Conservation (phyloP, 495 filamentous ascomycete genomes). For the Annulohypoxylon stygium region DNA sequence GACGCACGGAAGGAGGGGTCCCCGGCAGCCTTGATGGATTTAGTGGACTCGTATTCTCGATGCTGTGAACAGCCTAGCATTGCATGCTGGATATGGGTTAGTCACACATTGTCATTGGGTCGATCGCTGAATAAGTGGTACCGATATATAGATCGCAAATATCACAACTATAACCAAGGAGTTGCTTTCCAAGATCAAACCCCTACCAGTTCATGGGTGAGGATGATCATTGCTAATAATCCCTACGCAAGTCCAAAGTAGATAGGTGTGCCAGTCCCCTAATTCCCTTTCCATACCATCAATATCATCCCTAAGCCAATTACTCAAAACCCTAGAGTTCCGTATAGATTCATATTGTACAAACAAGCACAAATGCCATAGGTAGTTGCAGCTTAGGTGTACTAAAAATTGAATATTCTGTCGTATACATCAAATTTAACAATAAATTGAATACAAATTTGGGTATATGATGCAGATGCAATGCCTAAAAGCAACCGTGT, state of each 20-base stretch:
- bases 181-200: background rate
- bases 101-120: slow-evolving; percentile 4
- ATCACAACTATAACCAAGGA: background rate
- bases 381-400: no score
- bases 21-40: background rate
- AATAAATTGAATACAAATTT: slow-evolving; percentile 15
- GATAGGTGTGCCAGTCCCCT: background rate
- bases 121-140: slow-evolving; percentile 26
- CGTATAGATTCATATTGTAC: background rate
- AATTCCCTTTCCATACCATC: background rate
- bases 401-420: no score
- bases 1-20: slow-evolving; percentile 2
- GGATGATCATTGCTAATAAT: background rate
- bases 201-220: background rate
- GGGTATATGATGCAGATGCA: slow-evolving; percentile 48
- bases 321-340: background rate
- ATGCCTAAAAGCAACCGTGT: slow-evolving; percentile 48
- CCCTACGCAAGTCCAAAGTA: background rate
- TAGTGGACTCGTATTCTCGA: background rate
- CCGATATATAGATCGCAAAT: slow-evolving; percentile 28
- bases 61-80: background rate
- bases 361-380: background rate
- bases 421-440: slow-evolving; percentile 6
- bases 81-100: background rate
- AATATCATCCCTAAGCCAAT: background rate